Percentiles rank a stretch among this genome's conserved stretches.
Conservation (phyloP, 2,329 filamentous ascomycete genomes). For the Pseudogymnoascus sp. region DNA sequence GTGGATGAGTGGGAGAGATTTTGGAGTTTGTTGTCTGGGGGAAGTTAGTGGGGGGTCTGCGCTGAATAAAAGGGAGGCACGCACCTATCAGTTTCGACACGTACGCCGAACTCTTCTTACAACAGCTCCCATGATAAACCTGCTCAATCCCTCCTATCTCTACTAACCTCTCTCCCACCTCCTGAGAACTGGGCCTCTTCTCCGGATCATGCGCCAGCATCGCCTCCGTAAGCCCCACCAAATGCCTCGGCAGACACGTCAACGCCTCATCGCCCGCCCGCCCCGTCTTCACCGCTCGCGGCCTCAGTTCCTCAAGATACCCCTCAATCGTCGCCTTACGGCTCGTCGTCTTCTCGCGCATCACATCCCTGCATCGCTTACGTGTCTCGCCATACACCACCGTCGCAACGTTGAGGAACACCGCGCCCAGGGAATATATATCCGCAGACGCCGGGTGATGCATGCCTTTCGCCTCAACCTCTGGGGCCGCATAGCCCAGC, state of each 20-base stretch:
- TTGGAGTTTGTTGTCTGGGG: constrained; percentile 17
- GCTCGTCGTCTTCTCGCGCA: constrained; percentile 28
- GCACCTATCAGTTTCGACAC: constrained; percentile 31
- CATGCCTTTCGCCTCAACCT: constrained; percentile 31
- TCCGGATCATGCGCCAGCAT: constrained; percentile 44
- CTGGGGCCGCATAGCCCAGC: constrained; percentile 38
- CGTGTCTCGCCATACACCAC: constrained; percentile 35
- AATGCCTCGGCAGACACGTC: constrained; percentile 28
- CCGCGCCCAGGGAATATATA: constrained; percentile 40
- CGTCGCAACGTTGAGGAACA: constrained; percentile 38
- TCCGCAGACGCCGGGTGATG: constrained; percentile 41
- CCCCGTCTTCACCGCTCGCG: constrained; percentile 12
- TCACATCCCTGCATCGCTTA: constrained; percentile 32
- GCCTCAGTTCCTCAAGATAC: constrained; percentile 14
- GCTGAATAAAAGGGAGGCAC: not conserved
- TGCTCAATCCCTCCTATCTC: constrained; percentile 40
- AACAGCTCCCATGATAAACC: constrained; percentile 39
- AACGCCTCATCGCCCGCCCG: constrained; percentile 15
- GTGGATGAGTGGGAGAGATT: constrained; percentile 11
- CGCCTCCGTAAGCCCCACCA: constrained; percentile 36
- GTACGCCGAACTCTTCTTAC: constrained; percentile 31
- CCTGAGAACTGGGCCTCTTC: constrained; percentile 40
- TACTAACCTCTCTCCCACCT: constrained; percentile 40
- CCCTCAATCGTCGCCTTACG: constrained; percentile 22
- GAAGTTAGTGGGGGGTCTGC: not conserved